Evolutionary conservation across 225 moss, liverwort and hornwort genomes (phyloP).

Genomic region (Marchantia polymorpha): DNA sequence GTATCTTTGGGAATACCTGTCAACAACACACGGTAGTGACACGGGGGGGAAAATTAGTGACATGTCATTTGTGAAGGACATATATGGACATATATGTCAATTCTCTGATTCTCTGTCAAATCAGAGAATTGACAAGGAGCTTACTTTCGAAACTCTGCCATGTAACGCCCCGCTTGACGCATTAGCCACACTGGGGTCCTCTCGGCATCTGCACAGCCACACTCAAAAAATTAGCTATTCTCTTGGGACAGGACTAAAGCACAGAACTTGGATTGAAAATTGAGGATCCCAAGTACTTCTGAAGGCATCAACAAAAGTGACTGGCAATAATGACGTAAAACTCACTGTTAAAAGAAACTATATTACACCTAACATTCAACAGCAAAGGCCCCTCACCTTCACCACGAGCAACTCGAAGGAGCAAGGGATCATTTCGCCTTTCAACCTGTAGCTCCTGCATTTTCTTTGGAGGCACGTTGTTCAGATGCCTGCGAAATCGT

Average conservation of each 20-base stretch:
- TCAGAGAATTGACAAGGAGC: not conserved
- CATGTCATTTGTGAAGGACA: not conserved
- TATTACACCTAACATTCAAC: too few species aligned
- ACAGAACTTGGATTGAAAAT: not conserved
- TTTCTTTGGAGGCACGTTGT: slow-evolving; percentile 22
- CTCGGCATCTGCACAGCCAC: slow-evolving; percentile 56
- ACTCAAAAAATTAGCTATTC: not conserved
- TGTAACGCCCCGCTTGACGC: slow-evolving; percentile 97
- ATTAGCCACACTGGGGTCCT: slow-evolving; percentile 96
- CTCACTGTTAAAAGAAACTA: too few species aligned
- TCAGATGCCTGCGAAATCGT: slow-evolving; percentile 23
- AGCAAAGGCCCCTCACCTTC: slow-evolving; percentile 36
- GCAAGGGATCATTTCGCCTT: slow-evolving; percentile 48
- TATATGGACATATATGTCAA: too few species aligned
- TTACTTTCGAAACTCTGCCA: slow-evolving; percentile 87
- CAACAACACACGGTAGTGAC: not conserved
- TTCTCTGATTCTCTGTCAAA: too few species aligned
- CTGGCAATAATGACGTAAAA: too few species aligned
- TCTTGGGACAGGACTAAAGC: not conserved
- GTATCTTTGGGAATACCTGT: slow-evolving; percentile 65
- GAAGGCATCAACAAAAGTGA: too few species aligned
- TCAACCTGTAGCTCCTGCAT: slow-evolving; percentile 20
- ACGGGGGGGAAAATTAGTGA: not conserved
- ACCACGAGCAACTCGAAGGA: slow-evolving; percentile 83
- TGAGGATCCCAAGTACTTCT: too few species aligned